Evolutionary conservation across 2,329 filamentous ascomycete species (phyloP), one percentile per base, ranked within the genome.

Genomic region (Colletotrichum tofieldiae): DNA sequence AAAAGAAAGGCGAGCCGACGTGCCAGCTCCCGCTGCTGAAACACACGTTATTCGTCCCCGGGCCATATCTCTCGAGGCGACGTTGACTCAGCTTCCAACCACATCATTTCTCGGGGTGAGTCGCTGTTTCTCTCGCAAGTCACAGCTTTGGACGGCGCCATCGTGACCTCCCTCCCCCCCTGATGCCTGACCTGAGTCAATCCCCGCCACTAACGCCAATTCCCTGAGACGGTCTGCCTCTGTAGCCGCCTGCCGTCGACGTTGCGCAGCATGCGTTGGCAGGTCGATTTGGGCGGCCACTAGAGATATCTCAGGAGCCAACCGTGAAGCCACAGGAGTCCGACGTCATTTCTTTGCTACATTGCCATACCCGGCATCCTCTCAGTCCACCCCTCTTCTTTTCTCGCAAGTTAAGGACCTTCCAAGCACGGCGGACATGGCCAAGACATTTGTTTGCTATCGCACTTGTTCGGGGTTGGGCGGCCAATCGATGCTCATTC

Each of bases 51-150:
- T 45, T 51, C 56, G 23, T 55, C 32, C 43, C 41, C 41, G 23
- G 39, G 23, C 20, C 41, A 52, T 32, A 37, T 56, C 45, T 65
- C 18, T 60, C 29, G 4, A 64, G 59, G 45, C 39, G n/a, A 49
- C 23, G 43, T 64, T n/a, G 49, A 32, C 61, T 37, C 45, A 43
- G 20, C n/a, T 69, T 16, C 65, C 51, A 37, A 39, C 37, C 59
- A 54, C 16, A n/a, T 23, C 26, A 55, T 49, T 64, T 55, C 47
- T 37, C 39, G n/a, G 49, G 14, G 58, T 69, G 65, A 72, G 59
- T 69, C 59, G 58, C 69, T 69, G 69, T 59, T 68, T 72, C 65
- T 72, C 45, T 43, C 45, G 18, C 59, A 63, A 45, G 59, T 60
- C 60, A 23, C 69, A 69, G 45, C 59, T 64, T 39, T 35, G 63